phyloP scores from a whole-genome alignment of 139 green algal genomes.

The Chloropicon primus region DNA sequence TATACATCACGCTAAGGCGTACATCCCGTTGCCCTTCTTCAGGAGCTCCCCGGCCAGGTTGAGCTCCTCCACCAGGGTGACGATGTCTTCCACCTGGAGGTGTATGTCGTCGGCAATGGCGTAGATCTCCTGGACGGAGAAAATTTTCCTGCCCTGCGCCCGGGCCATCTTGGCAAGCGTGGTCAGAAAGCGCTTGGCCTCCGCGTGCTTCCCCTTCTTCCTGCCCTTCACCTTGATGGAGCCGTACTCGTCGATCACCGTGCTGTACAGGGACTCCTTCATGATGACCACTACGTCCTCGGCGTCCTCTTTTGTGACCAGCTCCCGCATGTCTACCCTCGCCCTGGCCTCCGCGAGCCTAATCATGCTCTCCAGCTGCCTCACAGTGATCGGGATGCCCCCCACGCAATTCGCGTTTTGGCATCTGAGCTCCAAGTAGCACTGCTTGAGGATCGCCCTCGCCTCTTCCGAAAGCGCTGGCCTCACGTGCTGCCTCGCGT shows the following conservation, averaged over 20 bases:
- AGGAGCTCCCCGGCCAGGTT: conserved; percentile 13
- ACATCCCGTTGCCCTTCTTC: conserved; percentile 10
- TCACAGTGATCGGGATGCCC: conserved; percentile 26
- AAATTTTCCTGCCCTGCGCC: not conserved
- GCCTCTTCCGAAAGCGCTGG: conserved; percentile 55
- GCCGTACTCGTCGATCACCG: conserved; percentile 17
- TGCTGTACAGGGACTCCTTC: conserved; percentile 40
- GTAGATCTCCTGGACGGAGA: conserved; percentile 7
- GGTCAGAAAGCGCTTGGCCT: conserved; percentile 15
- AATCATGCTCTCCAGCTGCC: conserved; percentile 84
- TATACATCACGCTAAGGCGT: not conserved
- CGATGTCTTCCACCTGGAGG: conserved; percentile 5
- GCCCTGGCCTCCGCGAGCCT: conserved; percentile 78
- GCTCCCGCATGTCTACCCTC: conserved; percentile 56
- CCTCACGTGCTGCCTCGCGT: conserved; percentile 62
- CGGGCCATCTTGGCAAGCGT: not conserved
- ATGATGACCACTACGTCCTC: conserved; percentile 66
- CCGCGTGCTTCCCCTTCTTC: conserved; percentile 5
- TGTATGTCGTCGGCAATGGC: conserved; percentile 4
- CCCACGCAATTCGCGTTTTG: not conserved
- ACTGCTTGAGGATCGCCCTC: conserved; percentile 18
- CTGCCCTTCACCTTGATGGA: conserved; percentile 15
- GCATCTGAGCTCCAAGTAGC: conserved; percentile 20
- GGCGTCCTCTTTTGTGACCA: conserved; percentile 53
- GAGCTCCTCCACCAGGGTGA: conserved; percentile 11